Evolutionary conservation across 176 grass and related monocot species (phyloP).

Genomic region (Carex scoparia): DNA sequence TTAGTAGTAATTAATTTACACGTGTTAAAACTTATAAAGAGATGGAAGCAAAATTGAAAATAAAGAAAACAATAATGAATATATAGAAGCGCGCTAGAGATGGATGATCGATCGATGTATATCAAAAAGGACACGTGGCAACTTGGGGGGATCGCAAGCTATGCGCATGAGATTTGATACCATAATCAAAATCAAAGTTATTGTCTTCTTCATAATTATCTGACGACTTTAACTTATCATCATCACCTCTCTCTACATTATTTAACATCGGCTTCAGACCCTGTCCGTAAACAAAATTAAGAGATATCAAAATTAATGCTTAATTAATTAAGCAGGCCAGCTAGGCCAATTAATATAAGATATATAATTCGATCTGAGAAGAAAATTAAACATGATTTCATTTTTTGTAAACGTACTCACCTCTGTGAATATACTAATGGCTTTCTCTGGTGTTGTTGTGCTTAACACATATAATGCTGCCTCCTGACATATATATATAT

Average conservation of each 20-base stretch:
- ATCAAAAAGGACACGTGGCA: constrained; percentile 19
- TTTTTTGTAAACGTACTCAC: neutral
- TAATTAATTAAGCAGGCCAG: too few relatives aligned
- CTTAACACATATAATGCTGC: constrained; percentile 44
- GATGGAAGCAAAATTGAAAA: neutral
- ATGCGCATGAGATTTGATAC: neutral
- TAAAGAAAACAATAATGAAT: neutral
- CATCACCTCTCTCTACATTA: neutral
- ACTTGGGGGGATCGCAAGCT: neutral
- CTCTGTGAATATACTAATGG: constrained; percentile 45
- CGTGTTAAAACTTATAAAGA: neutral
- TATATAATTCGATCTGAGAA: neutral
- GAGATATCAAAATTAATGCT: too few relatives aligned
- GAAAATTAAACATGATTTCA: neutral
- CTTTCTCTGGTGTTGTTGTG: constrained; percentile 39
- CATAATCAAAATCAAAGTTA: neutral
- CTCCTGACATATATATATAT: constrained; percentile 20
- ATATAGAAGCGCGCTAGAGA: neutral
- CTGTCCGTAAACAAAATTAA: neutral
- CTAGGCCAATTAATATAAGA: too few relatives aligned
- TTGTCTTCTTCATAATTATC: neutral
- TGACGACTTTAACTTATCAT: neutral
- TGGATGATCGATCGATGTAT: neutral
- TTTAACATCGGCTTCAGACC: constrained; percentile 20
- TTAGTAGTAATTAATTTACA: neutral